Base-by-base conservation (phyloP, 2,329 filamentous ascomycete genomes). In the Trichoderma atroviride region DNA sequence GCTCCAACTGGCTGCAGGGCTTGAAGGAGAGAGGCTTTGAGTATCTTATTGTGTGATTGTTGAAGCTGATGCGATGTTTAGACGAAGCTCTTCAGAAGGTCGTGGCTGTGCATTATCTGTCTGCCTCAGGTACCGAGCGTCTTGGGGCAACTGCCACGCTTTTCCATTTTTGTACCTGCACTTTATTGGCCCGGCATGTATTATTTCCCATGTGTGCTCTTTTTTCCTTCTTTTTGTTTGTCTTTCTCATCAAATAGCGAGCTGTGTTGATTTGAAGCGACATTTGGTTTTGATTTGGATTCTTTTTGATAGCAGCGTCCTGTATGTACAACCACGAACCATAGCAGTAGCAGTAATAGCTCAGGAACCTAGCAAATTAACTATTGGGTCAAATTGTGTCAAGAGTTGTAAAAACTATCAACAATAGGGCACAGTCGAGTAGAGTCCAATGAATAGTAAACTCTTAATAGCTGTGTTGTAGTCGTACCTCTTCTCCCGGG, bases 1-100 rank as follows among this genome's bases (percentile, higher is more conserved):
- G 69, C 37, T 75, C 77, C 29, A 79, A 79, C 71, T 85, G 83
- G 83, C 74, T 85, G 55, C 78, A 80, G 69, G 80, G 80, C 64
- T 74, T 85, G 57, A 80, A 81, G 69, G 77, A 78, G n/a, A 76
- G 82, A 71, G 80, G 80, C 10, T 82, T 83, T 68, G 82, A 84
- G 62, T 82, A 81, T 70, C 74, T 85, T 72, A 83, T 85, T 71
- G 82, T 85, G 31, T 85, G 75, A 72, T 22, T 2, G 57, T 10
- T 40, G 16, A 56, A 56, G 43, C 43, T 22, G n/a, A 50, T 5
- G 6, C 47, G 47, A 50, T 24, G 19, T 50, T 10, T 7, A 22
- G 4, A 22, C 14, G 47, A 24, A 13, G n/a, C n/a, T 24, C 40
- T 43, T n/a, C 40, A n/a, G n/a, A 24, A 50, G 4, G 43, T 22